Evolutionary conservation across 768 basidiomycete species (phyloP).

Genomic region (Trametes punicea): DNA sequence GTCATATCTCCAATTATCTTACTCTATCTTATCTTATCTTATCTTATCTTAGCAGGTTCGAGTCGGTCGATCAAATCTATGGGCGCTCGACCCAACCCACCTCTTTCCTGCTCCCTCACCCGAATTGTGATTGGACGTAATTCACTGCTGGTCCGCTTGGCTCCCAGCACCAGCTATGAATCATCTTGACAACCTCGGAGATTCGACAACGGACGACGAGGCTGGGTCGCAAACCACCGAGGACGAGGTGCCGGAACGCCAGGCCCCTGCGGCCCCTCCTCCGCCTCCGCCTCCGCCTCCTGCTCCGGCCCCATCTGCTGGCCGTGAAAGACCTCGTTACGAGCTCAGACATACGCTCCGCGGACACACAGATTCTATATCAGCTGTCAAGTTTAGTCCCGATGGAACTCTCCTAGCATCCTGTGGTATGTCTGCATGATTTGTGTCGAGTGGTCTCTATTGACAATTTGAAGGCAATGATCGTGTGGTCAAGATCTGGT

Average conservation of each 20-base stretch:
- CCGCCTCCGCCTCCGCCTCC: slow-evolving; percentile 36
- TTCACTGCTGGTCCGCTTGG: too few species aligned
- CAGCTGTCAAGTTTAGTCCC: slow-evolving; percentile 88
- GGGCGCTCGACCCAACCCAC: not conserved
- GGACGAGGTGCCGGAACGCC: slow-evolving; percentile 70
- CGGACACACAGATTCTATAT: slow-evolving; percentile 82
- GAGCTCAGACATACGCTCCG: slow-evolving; percentile 60
- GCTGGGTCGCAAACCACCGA: slow-evolving; percentile 82
- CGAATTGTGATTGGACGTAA: not conserved
- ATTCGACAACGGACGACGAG: slow-evolving; percentile 52
- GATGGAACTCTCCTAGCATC: slow-evolving; percentile 84
- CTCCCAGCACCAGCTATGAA: slow-evolving; percentile 11
- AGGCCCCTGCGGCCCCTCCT: slow-evolving; percentile 39
- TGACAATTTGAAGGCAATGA: slow-evolving; percentile 57
- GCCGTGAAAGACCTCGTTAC: slow-evolving; percentile 58
- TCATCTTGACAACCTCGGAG: slow-evolving; percentile 30
- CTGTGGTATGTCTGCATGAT: slow-evolving; percentile 55
- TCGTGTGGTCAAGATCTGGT: slow-evolving; percentile 78
- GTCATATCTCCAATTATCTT: too few species aligned
- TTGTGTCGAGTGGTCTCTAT: not conserved
- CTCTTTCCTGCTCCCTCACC: not conserved
- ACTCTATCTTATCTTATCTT: too few species aligned
- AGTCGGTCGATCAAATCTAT: not conserved
- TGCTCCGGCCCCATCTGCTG: slow-evolving; percentile 27
- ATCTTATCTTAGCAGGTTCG: not conserved